Conservation (phyloP, 1,139 yeast species). For the Yamadazyma epiphylla region DNA sequence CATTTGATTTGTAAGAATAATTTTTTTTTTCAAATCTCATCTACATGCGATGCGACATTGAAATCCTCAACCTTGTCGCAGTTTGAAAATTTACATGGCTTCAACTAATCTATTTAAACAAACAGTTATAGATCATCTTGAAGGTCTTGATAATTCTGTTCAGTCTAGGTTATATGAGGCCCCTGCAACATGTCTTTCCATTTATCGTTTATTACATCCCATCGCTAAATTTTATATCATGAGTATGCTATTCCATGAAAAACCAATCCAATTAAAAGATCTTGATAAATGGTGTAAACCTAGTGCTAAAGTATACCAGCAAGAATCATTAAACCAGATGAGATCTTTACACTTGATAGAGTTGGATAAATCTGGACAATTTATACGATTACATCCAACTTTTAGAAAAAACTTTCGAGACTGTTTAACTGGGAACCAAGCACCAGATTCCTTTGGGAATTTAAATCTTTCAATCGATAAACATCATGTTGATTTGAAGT, state of each 20-base stretch:
- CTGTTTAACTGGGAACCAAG: constrained; percentile 78
- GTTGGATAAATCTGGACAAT: constrained; percentile 53
- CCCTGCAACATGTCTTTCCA: constrained; percentile 93
- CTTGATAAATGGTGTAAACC: constrained; percentile 76
- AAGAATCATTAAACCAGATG: constrained; percentile 76
- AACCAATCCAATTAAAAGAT: constrained; percentile 63
- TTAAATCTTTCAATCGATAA: constrained; percentile 22
- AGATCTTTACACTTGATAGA: constrained; percentile 72
- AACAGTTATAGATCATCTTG: constrained; percentile 86
- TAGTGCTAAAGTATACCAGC: constrained; percentile 49
- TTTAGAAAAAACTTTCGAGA: constrained; percentile 74
- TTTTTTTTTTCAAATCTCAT: too few species aligned
- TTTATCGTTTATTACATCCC: constrained; percentile 82
- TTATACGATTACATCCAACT: constrained; percentile 63
- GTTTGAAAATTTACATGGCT: too few species aligned
- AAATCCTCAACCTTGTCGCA: too few species aligned
- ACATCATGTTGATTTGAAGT: constrained; percentile 55
- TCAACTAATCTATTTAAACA: constrained; percentile 32
- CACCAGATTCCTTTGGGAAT: constrained; percentile 44
- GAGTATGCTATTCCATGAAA: constrained; percentile 81
- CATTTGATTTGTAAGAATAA: too few species aligned
- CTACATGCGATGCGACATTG: too few species aligned
- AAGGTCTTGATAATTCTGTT: constrained; percentile 80
- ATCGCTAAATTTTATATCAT: constrained; percentile 85
- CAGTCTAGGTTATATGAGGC: constrained; percentile 70